phyloP scores from a whole-genome alignment of 2,329 filamentous ascomycete species.

The Colletotrichum navitas region DNA sequence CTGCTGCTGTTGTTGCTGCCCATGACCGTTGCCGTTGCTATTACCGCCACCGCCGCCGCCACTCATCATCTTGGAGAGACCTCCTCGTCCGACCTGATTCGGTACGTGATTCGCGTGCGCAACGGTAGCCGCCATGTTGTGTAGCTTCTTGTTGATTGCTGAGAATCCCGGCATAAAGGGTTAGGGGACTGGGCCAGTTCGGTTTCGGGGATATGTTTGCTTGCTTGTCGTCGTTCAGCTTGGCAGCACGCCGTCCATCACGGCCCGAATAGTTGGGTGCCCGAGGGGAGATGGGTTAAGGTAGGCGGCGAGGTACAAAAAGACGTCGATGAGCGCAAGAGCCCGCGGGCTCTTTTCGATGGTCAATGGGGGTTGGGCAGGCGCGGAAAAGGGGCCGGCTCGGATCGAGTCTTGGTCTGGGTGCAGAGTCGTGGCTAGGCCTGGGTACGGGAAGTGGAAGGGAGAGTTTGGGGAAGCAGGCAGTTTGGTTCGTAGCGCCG shows the following conservation, averaged over 20 bases:
- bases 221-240: constrained; percentile 23
- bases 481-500: background rate
- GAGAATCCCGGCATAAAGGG: constrained; percentile 38
- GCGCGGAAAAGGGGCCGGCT: constrained; percentile 32
- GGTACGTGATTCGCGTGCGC: constrained; percentile 33
- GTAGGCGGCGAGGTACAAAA: background rate
- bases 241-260: constrained; percentile 33
- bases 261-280: constrained; percentile 13
- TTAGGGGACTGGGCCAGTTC: background rate
- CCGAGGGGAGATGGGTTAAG: background rate
- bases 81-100: constrained; percentile 38
- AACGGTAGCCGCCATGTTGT: constrained; percentile 41
- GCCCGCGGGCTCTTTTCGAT: constrained; percentile 22
- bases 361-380: constrained; percentile 26
- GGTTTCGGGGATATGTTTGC: background rate
- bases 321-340: background rate
- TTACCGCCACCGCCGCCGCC: constrained; percentile 6
- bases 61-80: constrained; percentile 40
- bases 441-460: constrained; percentile 6
- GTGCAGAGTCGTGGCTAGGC: background rate
- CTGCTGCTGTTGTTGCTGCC: constrained; percentile 33
- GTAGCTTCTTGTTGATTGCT: constrained; percentile 37
- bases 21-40: constrained; percentile 18
- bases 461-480: background rate
- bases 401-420: constrained; percentile 33